Evolutionary conservation across 805 yeast species (phyloP).

Genomic region (Starmerella roubikii): DNA sequence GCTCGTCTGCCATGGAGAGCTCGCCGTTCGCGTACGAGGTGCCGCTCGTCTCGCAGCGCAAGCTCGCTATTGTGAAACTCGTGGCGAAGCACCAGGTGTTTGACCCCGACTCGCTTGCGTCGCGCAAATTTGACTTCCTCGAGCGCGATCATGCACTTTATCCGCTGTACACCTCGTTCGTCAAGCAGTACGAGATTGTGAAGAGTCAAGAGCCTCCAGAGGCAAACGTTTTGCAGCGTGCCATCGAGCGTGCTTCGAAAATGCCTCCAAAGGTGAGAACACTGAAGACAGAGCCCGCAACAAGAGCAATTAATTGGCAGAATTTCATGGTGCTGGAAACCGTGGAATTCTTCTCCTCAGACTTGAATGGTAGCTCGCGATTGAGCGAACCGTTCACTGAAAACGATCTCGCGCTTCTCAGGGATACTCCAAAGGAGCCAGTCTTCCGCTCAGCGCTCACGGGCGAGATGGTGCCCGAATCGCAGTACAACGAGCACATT

Average conservation of each 20-base stretch:
- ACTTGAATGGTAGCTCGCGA: constrained; percentile 31
- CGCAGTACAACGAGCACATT: constrained; percentile 52
- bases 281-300: neutral
- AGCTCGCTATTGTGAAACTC: constrained; percentile 53
- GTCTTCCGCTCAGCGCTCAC: constrained; percentile 69
- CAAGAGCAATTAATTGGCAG: constrained; percentile 60
- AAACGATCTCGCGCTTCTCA: constrained; percentile 3
- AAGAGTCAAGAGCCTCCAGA: neutral
- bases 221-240: neutral
- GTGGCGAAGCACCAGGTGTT: constrained; percentile 58
- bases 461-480: constrained; percentile 53
- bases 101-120: constrained; percentile 35
- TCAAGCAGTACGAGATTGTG: constrained; percentile 41
- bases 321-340: constrained; percentile 62
- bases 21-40: constrained; percentile 4
- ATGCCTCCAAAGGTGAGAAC: neutral
- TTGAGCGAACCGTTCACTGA: constrained; percentile 24
- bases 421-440: constrained; percentile 20
- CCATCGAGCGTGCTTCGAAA: neutral
- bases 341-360: constrained; percentile 36
- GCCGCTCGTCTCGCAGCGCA: constrained; percentile 41
- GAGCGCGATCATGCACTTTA: constrained; percentile 47
- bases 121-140: constrained; percentile 55
- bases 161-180: constrained; percentile 34
- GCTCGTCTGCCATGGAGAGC: neutral